These are phyloP conservation scores for Pseudogymnoascus sp. DNA, from an alignment of 2,329 filamentous ascomycete species.

Conservation along the genomic window DNA sequence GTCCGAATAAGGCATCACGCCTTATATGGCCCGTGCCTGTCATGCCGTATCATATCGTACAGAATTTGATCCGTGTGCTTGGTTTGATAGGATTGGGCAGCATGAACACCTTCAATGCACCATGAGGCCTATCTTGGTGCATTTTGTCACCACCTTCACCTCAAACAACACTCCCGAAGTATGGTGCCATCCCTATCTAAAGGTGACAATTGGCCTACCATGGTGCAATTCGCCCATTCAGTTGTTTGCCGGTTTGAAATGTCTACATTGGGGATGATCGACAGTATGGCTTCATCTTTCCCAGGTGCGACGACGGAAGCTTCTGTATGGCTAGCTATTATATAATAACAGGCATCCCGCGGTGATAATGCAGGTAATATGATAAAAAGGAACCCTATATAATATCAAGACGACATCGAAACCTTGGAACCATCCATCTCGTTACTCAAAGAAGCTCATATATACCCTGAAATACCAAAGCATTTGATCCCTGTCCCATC, in stretches of 20 bases:
- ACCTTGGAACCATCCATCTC: neutral
- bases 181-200: neutral
- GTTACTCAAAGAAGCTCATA: neutral
- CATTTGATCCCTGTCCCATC: neutral
- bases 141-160: neutral
- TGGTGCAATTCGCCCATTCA: neutral
- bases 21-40: conserved; percentile 1
- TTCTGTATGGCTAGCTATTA: neutral
- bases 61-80: neutral
- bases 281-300: neutral
- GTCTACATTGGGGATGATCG: neutral
- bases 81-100: neutral
- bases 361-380: neutral
- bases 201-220: neutral
- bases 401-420: neutral
- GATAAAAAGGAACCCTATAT: neutral
- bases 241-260: neutral
- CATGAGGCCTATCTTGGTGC: neutral
- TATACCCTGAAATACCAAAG: neutral
- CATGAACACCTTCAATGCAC: neutral
- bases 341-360: neutral
- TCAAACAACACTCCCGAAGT: neutral
- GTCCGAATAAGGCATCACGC: neutral
- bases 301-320: neutral
- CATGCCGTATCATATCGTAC: neutral